These are phyloP conservation scores for Pichia sp. DNA, from an alignment of 1,139 yeast species.

Conservation along the genomic window DNA sequence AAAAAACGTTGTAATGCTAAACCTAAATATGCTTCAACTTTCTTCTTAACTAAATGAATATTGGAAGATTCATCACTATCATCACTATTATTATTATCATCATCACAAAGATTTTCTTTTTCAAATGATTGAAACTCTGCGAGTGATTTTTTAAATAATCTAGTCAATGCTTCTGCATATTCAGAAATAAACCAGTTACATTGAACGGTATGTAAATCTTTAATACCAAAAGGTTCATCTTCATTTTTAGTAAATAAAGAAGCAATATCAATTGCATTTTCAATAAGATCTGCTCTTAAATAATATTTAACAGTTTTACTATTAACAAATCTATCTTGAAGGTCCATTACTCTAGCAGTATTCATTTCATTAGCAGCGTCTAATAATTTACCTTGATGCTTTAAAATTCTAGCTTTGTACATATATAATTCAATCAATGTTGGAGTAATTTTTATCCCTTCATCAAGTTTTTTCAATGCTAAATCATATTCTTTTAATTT, in stretches of 20 bases:
- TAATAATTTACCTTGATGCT: slow-evolving; percentile 55
- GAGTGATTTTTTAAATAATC: slow-evolving; percentile 31
- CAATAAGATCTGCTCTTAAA: slow-evolving; percentile 71
- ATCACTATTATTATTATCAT: slow-evolving; percentile 10
- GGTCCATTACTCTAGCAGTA: slow-evolving; percentile 68
- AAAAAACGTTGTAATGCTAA: slow-evolving; percentile 74
- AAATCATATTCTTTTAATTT: slow-evolving; percentile 43
- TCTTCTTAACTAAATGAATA: slow-evolving; percentile 29
- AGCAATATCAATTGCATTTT: slow-evolving; percentile 68
- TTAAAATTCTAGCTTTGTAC: slow-evolving; percentile 72
- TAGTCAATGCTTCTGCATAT: slow-evolving; percentile 74
- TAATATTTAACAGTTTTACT: slow-evolving; percentile 82
- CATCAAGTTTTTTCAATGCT: slow-evolving; percentile 54
- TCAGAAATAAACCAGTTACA: slow-evolving; percentile 86
- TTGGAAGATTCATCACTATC: slow-evolving; percentile 19
- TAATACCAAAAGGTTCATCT: slow-evolving; percentile 68
- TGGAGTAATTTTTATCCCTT: slow-evolving; percentile 70
- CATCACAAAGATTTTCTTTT: neutral
- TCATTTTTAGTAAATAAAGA: slow-evolving; percentile 84
- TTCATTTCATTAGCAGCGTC: slow-evolving; percentile 65
- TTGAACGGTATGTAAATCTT: slow-evolving; percentile 85
- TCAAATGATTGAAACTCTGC: slow-evolving; percentile 1
- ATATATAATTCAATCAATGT: slow-evolving; percentile 78
- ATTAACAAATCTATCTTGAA: slow-evolving; percentile 88
- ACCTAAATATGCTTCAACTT: slow-evolving; percentile 45